Evolutionary conservation across 2,329 filamentous ascomycete species (phyloP).

Genomic region (Aspergillus fumigatus): DNA sequence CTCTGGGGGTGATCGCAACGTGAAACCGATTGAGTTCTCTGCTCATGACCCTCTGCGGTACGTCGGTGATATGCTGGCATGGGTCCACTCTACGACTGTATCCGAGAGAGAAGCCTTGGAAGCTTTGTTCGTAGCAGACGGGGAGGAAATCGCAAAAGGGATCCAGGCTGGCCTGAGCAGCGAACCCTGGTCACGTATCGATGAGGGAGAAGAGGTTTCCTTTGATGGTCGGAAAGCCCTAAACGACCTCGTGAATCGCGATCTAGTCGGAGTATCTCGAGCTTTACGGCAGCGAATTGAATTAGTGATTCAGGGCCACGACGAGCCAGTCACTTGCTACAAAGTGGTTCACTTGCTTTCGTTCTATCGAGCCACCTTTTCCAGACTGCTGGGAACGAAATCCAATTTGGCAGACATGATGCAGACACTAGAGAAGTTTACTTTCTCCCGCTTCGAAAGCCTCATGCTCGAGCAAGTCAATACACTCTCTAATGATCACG

Average conservation of each 20-base stretch:
- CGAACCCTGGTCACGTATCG: conserved; percentile 72
- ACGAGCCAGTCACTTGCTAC: conserved; percentile 83
- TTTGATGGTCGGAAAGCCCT: conserved; percentile 82
- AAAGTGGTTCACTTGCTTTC: conserved; percentile 82
- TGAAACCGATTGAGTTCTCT: conserved; percentile 89
- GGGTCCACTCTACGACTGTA: conserved; percentile 90
- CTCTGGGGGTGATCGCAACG: conserved; percentile 54
- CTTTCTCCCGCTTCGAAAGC: conserved; percentile 75
- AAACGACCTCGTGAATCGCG: conserved; percentile 79
- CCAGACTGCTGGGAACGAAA: conserved; percentile 66
- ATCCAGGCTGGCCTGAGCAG: conserved; percentile 75
- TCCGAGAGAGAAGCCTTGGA: conserved; percentile 91
- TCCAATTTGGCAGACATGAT: conserved; percentile 69
- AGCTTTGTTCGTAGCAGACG: conserved; percentile 83
- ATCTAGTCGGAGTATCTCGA: conserved; percentile 73
- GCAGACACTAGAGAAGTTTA: conserved; percentile 65
- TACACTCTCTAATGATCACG: conserved; percentile 66
- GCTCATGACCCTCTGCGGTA: conserved; percentile 91
- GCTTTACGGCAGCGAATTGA: conserved; percentile 87
- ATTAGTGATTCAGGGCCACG: conserved; percentile 86
- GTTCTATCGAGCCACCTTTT: conserved; percentile 85
- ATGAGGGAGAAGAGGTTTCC: conserved; percentile 52
- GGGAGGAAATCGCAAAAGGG: conserved; percentile 78
- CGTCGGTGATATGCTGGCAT: conserved; percentile 94
- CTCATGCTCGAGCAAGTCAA: conserved; percentile 68